Conservation (phyloP, 1,284 basidiomycete species). For the Rhodotorula sp. region DNA sequence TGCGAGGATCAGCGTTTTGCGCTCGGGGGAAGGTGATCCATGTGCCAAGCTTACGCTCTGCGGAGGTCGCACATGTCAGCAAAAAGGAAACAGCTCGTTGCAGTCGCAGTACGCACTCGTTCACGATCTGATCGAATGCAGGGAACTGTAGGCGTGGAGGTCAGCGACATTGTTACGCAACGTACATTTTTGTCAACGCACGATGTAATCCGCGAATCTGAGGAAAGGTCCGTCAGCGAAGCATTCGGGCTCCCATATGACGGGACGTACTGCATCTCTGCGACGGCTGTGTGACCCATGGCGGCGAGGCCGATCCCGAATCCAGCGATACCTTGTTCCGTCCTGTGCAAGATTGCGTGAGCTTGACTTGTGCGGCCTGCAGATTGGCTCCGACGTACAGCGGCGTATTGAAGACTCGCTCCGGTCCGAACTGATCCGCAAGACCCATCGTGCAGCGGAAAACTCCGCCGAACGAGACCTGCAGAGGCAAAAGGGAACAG, state of each 20-base stretch:
- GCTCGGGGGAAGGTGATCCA: not conserved
- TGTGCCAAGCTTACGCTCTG: conserved; percentile 7
- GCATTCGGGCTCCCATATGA: not conserved
- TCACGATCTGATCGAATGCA: conserved; percentile 90
- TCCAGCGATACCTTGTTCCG: conserved; percentile 91
- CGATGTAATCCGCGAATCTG: conserved; percentile 27
- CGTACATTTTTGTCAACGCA: not conserved
- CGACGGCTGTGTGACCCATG: conserved; percentile 92
- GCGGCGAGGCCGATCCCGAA: conserved; percentile 89
- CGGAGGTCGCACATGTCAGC: not conserved
- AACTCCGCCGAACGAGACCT: conserved; percentile 73
- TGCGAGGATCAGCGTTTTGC: conserved; percentile 53
- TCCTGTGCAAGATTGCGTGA: conserved; percentile 47
- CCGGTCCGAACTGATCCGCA: conserved; percentile 86
- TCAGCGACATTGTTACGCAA: not conserved
- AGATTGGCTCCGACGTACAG: conserved; percentile 48
- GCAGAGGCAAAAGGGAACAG: not conserved
- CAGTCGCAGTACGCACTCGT: conserved; percentile 58
- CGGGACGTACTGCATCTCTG: conserved; percentile 68
- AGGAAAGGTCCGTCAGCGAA: not conserved
- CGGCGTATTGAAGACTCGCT: conserved; percentile 94
- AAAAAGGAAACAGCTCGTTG: too few relatives aligned
- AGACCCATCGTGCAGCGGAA: conserved; percentile 80
- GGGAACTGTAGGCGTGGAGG: conserved; percentile 51
- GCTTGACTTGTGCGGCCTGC: not conserved